phyloP scores from a whole-genome alignment of 2,329 filamentous ascomycete species.

The Colletotrichum chrysophilum region DNA sequence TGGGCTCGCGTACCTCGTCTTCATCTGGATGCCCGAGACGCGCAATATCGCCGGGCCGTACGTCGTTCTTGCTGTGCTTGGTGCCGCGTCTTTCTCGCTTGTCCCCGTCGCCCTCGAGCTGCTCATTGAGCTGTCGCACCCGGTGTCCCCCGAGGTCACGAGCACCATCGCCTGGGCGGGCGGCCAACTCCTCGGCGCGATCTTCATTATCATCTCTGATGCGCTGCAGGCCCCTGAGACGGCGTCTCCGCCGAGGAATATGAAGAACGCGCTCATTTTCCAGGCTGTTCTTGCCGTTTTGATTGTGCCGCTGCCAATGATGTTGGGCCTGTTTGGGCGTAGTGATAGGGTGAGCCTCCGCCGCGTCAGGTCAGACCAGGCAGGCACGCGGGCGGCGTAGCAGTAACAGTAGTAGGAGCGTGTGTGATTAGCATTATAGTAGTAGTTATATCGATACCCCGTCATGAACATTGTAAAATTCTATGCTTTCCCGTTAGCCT shows the following conservation, averaged over 20 bases:
- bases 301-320: conserved; percentile 70
- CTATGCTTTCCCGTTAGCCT: not conserved
- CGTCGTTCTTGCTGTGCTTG: conserved; percentile 75
- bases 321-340: conserved; percentile 73
- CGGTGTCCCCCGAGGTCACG: conserved; percentile 84
- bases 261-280: conserved; percentile 80
- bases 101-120: conserved; percentile 88
- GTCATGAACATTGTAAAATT: not conserved
- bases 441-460: not conserved
- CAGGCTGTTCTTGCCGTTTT: conserved; percentile 73
- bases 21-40: conserved; percentile 76
- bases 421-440: not conserved
- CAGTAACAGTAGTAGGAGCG: not conserved
- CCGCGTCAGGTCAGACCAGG: conserved; percentile 50
- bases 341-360: conserved; percentile 53
- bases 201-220: conserved; percentile 85
- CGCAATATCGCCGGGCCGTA: conserved; percentile 70
- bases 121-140: conserved; percentile 85
- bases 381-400: not conserved
- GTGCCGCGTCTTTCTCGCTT: conserved; percentile 79
- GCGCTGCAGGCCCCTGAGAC: conserved; percentile 65
- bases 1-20: conserved; percentile 73
- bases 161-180: conserved; percentile 84
- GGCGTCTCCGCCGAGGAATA: conserved; percentile 69
- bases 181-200: conserved; percentile 82